Conservation (phyloP, 208 protist genomes). For the Leishmania lainsoni region DNA sequence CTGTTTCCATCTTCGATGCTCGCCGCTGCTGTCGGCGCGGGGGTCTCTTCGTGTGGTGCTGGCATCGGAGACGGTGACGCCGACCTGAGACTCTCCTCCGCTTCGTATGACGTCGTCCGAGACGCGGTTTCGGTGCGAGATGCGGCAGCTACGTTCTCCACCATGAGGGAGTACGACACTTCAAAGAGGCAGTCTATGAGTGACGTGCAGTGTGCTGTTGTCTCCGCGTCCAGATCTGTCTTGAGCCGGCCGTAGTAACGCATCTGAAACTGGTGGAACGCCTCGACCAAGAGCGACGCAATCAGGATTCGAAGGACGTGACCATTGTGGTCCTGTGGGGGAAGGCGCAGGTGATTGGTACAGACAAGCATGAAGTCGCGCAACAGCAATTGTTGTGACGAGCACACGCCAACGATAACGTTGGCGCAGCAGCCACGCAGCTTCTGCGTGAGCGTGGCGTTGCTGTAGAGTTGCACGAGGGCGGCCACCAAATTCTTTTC, state of each 20-base stretch:
- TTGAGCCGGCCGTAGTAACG: conserved; percentile 11
- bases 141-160: not conserved
- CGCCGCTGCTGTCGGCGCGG: not conserved
- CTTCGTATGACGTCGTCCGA: conserved; percentile 1
- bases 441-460: conserved; percentile 25
- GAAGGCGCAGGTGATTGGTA: conserved; percentile 5
- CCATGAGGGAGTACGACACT: conserved; percentile 4
- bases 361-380: conserved; percentile 15
- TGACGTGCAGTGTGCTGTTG: conserved; percentile 20
- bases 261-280: conserved; percentile 39
- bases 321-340: conserved; percentile 13
- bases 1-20: not conserved
- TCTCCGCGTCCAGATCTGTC: conserved; percentile 12
- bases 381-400: conserved; percentile 15
- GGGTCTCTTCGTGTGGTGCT: not conserved
- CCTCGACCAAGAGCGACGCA: conserved; percentile 35
- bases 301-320: conserved; percentile 28
- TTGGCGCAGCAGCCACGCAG: conserved; percentile 30
- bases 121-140: conserved; percentile 5
- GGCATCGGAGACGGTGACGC: not conserved
- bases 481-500: conserved; percentile 12
- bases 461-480: conserved; percentile 25
- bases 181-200: conserved; percentile 29
- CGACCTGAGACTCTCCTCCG: not conserved
- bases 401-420: conserved; percentile 28